phyloP scores from a whole-genome alignment of 2,329 filamentous ascomycete genomes.

The Pseudopithomyces maydicus region DNA sequence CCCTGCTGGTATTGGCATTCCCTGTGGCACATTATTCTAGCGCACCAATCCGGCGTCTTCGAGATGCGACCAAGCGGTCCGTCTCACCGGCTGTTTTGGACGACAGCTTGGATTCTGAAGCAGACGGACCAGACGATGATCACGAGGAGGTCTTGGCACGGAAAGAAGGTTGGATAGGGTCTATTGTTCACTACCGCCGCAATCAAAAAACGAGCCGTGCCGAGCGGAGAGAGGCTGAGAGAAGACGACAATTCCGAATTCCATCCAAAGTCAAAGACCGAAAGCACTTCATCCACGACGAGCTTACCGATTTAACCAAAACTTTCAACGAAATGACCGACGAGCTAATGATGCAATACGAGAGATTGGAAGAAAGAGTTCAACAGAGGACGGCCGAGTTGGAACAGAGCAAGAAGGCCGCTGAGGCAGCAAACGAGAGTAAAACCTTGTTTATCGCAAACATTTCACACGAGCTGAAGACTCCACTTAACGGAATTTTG shows the following conservation, averaged over 20 bases:
- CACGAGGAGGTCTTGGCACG: conserved; percentile 54
- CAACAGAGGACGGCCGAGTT: conserved; percentile 81
- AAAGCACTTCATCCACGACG: conserved; percentile 79
- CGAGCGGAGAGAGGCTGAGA: conserved; percentile 45
- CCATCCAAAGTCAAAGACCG: conserved; percentile 79
- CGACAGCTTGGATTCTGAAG: conserved; percentile 46
- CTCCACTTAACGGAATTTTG: conserved; percentile 91
- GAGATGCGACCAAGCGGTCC: conserved; percentile 74
- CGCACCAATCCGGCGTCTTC: conserved; percentile 76
- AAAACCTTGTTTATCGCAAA: conserved; percentile 98
- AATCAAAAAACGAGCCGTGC: conserved; percentile 40
- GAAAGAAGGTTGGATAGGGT: conserved; percentile 52
- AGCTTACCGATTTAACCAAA: conserved; percentile 78
- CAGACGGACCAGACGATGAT: conserved; percentile 47
- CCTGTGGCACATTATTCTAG: conserved; percentile 84
- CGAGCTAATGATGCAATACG: conserved; percentile 85
- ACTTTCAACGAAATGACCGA: conserved; percentile 96
- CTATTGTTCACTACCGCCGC: conserved; percentile 42
- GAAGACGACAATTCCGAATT: conserved; percentile 73
- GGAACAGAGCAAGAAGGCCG: conserved; percentile 87
- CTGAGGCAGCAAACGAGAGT: conserved; percentile 93
- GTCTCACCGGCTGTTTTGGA: conserved; percentile 68
- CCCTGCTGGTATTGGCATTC: conserved; percentile 72
- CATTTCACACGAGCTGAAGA: conserved; percentile 86
- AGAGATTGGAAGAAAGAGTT: conserved; percentile 82